These are phyloP conservation scores for Canna indica DNA, from an alignment of 176 grass and related monocot genomes.

Conservation along the genomic window DNA sequence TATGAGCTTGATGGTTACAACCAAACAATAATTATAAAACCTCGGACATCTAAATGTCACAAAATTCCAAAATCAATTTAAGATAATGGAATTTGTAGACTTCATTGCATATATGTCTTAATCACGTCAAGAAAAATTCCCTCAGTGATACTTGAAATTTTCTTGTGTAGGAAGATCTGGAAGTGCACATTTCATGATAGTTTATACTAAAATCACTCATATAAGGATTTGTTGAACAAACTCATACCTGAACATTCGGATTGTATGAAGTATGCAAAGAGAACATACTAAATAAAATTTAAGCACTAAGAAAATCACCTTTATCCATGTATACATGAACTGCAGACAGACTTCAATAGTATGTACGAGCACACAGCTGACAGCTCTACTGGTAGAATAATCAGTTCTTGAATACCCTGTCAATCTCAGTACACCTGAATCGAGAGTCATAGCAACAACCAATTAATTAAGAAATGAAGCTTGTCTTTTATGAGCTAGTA, in stretches of 20 bases:
- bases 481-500: not conserved
- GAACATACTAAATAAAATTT: too few species aligned
- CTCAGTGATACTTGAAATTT: too few species aligned
- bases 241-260: not conserved
- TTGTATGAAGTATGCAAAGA: not conserved
- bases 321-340: not conserved
- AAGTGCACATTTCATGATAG: not conserved
- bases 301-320: constrained; percentile 1
- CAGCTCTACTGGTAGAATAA: not conserved
- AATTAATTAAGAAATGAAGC: not conserved
- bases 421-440: not conserved
- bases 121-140: not conserved
- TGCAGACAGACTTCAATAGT: not conserved
- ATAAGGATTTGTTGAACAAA: not conserved
- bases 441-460: not conserved
- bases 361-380: not conserved
- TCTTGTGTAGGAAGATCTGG: not conserved
- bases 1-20: not conserved
- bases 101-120: not conserved
- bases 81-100: not conserved
- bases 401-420: not conserved
- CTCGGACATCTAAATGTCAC: not conserved
- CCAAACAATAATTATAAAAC: not conserved
- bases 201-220: not conserved
- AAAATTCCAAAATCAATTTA: not conserved